A percentile compares a stretch with the other conserved stretches of the same genome.
Evolutionary conservation across 2,329 filamentous ascomycete species (phyloP).

Genomic region (Neocucurbitaria cava): DNA sequence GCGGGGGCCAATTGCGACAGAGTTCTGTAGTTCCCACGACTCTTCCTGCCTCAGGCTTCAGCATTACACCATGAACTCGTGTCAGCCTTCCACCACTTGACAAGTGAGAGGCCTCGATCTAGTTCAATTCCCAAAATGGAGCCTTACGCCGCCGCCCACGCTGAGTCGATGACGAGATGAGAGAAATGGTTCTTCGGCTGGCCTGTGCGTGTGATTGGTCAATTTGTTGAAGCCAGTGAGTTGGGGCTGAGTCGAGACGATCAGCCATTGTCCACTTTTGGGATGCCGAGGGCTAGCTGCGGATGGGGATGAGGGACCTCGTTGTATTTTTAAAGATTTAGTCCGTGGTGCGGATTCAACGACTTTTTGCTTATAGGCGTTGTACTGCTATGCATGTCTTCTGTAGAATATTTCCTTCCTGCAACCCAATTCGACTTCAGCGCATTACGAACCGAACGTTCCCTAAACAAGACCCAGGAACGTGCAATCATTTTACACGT

Average conservation of each 20-base stretch:
- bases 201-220: slow-evolving; percentile 12
- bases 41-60: not conserved
- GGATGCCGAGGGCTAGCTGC: slow-evolving; percentile 14
- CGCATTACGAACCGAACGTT: not conserved
- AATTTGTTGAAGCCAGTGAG: not conserved
- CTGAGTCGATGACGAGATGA: slow-evolving; percentile 6
- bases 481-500: not conserved
- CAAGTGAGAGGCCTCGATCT: slow-evolving; percentile 4
- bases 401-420: not conserved
- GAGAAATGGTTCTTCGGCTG: not conserved
- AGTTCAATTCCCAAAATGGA: not conserved
- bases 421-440: not conserved
- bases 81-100: slow-evolving; percentile 9
- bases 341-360: slow-evolving; percentile 2
- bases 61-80: slow-evolving; percentile 1
- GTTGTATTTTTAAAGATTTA: slow-evolving; percentile 2
- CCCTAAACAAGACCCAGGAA: slow-evolving; percentile 2
- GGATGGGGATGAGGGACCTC: slow-evolving; percentile 7
- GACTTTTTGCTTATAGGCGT: slow-evolving; percentile 4
- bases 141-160: not conserved
- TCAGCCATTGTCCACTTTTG: slow-evolving; percentile 27
- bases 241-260: slow-evolving; percentile 28
- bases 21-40: slow-evolving; percentile 3
- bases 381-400: not conserved
- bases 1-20: slow-evolving; percentile 16